Evolutionary conservation across 805 yeast genomes (phyloP).

Genomic region (Kluyveromyces dobzhanskii): DNA sequence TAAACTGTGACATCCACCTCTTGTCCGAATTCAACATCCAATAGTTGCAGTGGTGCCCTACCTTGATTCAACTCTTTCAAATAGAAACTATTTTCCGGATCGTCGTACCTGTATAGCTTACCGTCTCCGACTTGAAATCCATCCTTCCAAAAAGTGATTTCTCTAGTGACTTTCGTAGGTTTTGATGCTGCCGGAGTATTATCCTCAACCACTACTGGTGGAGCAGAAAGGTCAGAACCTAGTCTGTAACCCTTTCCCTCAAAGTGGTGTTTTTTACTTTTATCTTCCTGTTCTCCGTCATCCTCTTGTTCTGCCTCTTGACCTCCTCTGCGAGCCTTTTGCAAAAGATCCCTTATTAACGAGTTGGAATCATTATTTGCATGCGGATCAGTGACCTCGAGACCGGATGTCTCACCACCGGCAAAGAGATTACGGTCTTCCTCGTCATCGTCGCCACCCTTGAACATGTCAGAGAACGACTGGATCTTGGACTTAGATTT

Average conservation of each 20-base stretch:
- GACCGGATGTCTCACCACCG: constrained; percentile 63
- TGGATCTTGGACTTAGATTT: constrained; percentile 27
- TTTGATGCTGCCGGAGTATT: constrained; percentile 17
- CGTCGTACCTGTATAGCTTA: constrained; percentile 75
- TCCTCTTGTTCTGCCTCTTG: constrained; percentile 32
- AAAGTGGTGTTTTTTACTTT: constrained; percentile 33
- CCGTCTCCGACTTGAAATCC: constrained; percentile 97
- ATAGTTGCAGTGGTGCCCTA: constrained; percentile 76
- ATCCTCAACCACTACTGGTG: constrained; percentile 29
- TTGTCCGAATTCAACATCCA: constrained; percentile 82
- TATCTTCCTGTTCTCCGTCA: constrained; percentile 26
- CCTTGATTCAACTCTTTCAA: constrained; percentile 79
- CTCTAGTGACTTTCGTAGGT: constrained; percentile 55
- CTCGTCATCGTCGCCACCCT: constrained; percentile 32
- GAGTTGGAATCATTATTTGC: constrained; percentile 34
- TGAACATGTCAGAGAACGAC: constrained; percentile 33
- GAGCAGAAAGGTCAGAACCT: constrained; percentile 29
- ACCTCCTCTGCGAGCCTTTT: constrained; percentile 60
- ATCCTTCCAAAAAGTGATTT: constrained; percentile 90
- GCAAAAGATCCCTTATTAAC: constrained; percentile 47
- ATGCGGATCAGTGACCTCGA: constrained; percentile 72
- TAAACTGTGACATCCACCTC: constrained; percentile 88
- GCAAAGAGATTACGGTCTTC: constrained; percentile 58
- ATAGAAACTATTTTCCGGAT: constrained; percentile 76
- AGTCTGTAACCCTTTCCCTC: constrained; percentile 35